Evolutionary conservation across 257 asterid species (phyloP), one percentile per base, ranked within the genome.

Genomic region (Thymus quinquecostatus): DNA sequence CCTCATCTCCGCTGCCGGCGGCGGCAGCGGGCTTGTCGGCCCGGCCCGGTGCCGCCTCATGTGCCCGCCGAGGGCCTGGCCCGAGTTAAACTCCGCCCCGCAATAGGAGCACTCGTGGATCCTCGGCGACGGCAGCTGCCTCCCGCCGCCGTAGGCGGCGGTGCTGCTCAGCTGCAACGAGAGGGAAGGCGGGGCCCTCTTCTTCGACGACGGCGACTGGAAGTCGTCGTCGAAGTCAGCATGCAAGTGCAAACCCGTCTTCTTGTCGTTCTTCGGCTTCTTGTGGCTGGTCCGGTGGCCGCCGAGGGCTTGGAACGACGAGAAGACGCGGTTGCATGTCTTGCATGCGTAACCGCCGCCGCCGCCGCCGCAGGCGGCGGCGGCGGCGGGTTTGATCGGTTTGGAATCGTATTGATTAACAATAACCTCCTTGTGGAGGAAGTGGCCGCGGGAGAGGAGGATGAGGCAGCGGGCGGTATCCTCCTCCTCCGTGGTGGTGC

Each of bases 271-370:
- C 13, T 79, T 84, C 2, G 85, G 81, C 68, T 84, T 86, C 76
- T 82, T 86, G 43, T 86, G 92, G 84, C 92, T 84, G 2, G 92
- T 85, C 13, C 92, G 75, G 79, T 84, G 92, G 71, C 92, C 92
- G 4, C 92, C 92, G 0, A 86, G 80, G 47, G 92, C 92, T 61
- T 86, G 92, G 65, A 84, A 86, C 8, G 89, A 86, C 28, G 81
- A 27, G 67, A 86, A 86, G 4, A 77, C 71, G 36, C 87, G 81
- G n/a, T 79, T 56, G 60, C 92, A 86, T 0, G 92, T 86, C 81
- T 86, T 86, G 81, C 89, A 86, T 70, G 81, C 81, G 55, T 84
- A 86, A 68, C 45, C 53, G 63, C 77, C 69, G 41, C 68, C 68
- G n/a, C n/a, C 21, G 41, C 13, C 58, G 78, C 4, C 65, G 27